A percentile compares a stretch with the other conserved stretches of the same genome.
These are phyloP conservation scores for Intubia oerlemansii DNA, from an alignment of 2,329 filamentous ascomycete species.

Conservation along the genomic window DNA sequence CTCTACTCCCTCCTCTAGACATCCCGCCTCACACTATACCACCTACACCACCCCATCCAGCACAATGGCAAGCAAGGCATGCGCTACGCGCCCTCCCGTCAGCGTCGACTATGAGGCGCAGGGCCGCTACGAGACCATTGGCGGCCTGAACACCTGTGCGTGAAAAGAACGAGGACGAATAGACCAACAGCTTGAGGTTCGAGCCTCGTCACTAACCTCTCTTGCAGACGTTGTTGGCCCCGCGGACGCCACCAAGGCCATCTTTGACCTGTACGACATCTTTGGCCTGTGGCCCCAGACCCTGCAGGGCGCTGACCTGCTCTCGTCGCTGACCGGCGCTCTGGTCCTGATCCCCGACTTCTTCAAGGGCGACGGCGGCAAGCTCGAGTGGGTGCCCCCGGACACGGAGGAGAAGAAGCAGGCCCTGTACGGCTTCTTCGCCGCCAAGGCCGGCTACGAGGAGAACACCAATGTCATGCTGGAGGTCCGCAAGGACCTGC, in stretches of 20 bases:
- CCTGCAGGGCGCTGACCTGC: constrained; percentile 24
- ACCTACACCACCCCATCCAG: neutral
- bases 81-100: constrained; percentile 16
- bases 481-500: constrained; percentile 13
- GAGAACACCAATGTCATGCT: constrained; percentile 13
- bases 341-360: constrained; percentile 20
- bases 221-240: constrained; percentile 16
- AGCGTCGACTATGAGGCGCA: constrained; percentile 17
- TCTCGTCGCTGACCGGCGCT: constrained; percentile 16
- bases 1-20: too few relatives aligned
- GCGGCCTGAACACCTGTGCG: constrained; percentile 20
- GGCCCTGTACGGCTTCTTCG: constrained; percentile 2
- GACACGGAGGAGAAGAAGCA: constrained; percentile 22
- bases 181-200: too few relatives aligned
- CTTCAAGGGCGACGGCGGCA: constrained; percentile 16
- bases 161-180: too few relatives aligned
- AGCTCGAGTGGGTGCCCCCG: constrained; percentile 15
- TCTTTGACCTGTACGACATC: constrained; percentile 26
- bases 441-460: constrained; percentile 11
- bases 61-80: constrained; percentile 11
- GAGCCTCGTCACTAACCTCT: neutral
- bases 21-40: too few relatives aligned
- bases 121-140: constrained; percentile 19
- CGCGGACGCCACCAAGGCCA: constrained; percentile 14
- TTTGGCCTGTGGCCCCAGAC: constrained; percentile 24